Percentiles rank a stretch among this genome's conserved stretches.
Conservation (phyloP, 805 yeast genomes). For the Candida rishiriensis region DNA sequence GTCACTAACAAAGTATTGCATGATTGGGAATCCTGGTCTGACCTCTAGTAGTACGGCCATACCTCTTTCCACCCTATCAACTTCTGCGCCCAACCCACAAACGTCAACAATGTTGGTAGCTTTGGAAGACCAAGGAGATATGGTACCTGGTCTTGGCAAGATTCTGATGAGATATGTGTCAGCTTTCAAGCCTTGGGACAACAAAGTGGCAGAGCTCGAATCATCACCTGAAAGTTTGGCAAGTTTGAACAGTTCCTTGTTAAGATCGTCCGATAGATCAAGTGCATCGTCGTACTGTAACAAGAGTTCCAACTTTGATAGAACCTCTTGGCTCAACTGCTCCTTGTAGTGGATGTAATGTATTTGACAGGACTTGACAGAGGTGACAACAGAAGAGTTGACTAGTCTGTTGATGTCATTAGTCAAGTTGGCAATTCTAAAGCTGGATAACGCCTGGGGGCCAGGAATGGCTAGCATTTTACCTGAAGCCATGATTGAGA, state of each 20-base stretch:
- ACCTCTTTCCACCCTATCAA: constrained; percentile 92
- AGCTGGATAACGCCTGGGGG: constrained; percentile 82
- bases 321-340: constrained; percentile 36
- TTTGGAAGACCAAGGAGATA: constrained; percentile 98
- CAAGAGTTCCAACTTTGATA: constrained; percentile 50
- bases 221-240: constrained; percentile 26
- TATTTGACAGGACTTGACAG: constrained; percentile 68
- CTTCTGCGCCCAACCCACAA: constrained; percentile 68
- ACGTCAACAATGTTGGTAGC: constrained; percentile 92
- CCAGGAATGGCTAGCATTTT: constrained; percentile 65
- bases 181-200: constrained; percentile 26
- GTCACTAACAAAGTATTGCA: constrained; percentile 48
- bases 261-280: constrained; percentile 41
- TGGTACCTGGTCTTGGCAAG: constrained; percentile 91
- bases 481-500: constrained; percentile 9
- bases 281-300: constrained; percentile 71
- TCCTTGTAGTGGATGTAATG: constrained; percentile 72
- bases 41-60: constrained; percentile 66
- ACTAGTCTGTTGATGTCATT: constrained; percentile 70
- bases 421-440: constrained; percentile 72
- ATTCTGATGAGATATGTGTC: constrained; percentile 64
- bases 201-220: constrained; percentile 8
- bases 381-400: constrained; percentile 60
- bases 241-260: constrained; percentile 17
- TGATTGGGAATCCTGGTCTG: constrained; percentile 65